These are phyloP conservation scores for Plasmodium billcollinsi DNA, from an alignment of 169 alveolate species.

Conservation along the genomic window DNA sequence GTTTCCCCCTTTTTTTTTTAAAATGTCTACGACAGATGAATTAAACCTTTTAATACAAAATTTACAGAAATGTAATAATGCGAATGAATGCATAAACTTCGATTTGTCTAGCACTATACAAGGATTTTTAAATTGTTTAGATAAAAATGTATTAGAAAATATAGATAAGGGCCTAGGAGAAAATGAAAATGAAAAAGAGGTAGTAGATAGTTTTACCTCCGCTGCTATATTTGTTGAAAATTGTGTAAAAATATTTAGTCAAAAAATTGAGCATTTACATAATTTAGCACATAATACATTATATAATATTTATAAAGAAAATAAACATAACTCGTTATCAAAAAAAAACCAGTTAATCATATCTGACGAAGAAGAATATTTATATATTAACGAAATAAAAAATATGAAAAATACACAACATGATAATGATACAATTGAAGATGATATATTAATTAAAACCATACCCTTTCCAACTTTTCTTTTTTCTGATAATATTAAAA, in stretches of 20 bases:
- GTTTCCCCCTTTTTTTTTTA: background rate
- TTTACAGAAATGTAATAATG: conserved; percentile 67
- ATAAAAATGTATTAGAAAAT: conserved; percentile 45
- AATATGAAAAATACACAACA: conserved; percentile 16
- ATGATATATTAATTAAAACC: conserved; percentile 43
- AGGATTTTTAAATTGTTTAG: conserved; percentile 46
- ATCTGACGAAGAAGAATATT: conserved; percentile 63
- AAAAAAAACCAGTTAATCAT: conserved; percentile 34
- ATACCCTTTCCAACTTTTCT: conserved; percentile 67
- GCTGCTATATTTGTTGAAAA: conserved; percentile 73
- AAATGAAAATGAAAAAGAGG: conserved; percentile 39
- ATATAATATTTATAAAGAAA: conserved; percentile 52
- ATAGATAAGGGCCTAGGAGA: conserved; percentile 14
- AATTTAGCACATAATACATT: conserved; percentile 72
- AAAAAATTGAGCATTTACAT: conserved; percentile 67
- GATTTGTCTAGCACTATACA: conserved; percentile 62
- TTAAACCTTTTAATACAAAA: conserved; percentile 24
- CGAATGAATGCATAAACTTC: conserved; percentile 63
- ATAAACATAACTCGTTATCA: conserved; percentile 7
- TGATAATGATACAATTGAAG: conserved; percentile 41
- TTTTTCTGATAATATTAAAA: conserved; percentile 50
- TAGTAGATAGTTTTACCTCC: conserved; percentile 49
- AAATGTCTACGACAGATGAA: conserved; percentile 53
- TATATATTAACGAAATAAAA: conserved; percentile 53
- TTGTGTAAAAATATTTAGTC: conserved; percentile 70